Evolutionary conservation across 2,329 filamentous ascomycete species (phyloP), one percentile per base, ranked within the genome.

Genomic region (Emmonsiellopsis sp.): DNA sequence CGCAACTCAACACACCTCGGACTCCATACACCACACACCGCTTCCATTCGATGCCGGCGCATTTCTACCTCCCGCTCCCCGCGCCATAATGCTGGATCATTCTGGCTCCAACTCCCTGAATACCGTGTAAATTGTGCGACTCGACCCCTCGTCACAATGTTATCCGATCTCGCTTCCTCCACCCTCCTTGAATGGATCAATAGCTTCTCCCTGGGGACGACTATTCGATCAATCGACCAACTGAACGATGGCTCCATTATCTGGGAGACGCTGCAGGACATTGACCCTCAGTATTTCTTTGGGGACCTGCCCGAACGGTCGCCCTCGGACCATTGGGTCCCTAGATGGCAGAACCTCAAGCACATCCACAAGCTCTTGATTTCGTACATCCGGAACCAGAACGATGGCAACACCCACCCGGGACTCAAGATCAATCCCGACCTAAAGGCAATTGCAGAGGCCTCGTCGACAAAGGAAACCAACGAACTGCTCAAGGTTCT

Each of bases 401-500:
- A 73, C 55, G 70, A 72, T 53, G 72, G 73, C 50, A 61, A 66
- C 55, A 57, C 74, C 7, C 73, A 72, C 5, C 63, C 70, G 15
- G 70, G 71, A 10, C 66, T 71, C 31, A 69, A 72, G 53, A 67
- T 69, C 6, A 64, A 67, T 10, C 73, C 73, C n/a, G 71, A 76
- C 55, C 67, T 76, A 49, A 72, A 76, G 62, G 66, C 70, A 9
- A 68, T 76, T 54, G 73, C 73, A 11, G 72, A 75, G 56, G 69
- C 71, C 50, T 67, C 66, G 16, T 70, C 73, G 30, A 59, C 67
- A 34, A 69, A 70, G 54, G 72, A 76, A 59, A 70, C 69, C 45
- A 69, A 73, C 53, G 73, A 85, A 73, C 73, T 86, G 50, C 72
- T 86, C 42, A 81, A 81, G 55, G 74, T 86, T 53, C 77, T 86